phyloP scores from a whole-genome alignment of 176 grass and related monocot species.

The Eleusine coracana region DNA sequence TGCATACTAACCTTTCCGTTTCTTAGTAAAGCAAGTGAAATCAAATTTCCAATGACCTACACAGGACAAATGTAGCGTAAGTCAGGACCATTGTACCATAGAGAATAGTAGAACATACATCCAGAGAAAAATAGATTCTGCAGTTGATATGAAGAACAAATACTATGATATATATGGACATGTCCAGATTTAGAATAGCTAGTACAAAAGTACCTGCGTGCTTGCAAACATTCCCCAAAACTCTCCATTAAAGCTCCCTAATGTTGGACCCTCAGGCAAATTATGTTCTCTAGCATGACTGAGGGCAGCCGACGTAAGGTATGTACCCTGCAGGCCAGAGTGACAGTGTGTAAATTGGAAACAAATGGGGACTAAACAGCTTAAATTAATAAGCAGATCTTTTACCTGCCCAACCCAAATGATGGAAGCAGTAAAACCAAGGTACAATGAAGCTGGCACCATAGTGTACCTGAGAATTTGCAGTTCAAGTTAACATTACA shows the following conservation, averaged over 20 bases:
- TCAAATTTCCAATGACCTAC: slow-evolving; percentile 96
- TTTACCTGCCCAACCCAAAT: slow-evolving; percentile 96
- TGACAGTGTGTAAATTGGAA: not conserved
- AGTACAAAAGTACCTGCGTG: slow-evolving; percentile 60
- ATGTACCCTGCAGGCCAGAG: slow-evolving; percentile 64
- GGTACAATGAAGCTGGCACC: slow-evolving; percentile 84
- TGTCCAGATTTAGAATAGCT: not conserved
- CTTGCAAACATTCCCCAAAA: slow-evolving; percentile 97
- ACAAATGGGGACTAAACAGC: slow-evolving; percentile 25
- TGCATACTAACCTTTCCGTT: slow-evolving; percentile 65
- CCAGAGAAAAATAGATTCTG: slow-evolving; percentile 24
- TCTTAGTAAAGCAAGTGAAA: slow-evolving; percentile 81
- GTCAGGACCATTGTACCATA: slow-evolving; percentile 16
- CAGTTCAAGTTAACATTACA: slow-evolving; percentile 5
- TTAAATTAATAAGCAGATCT: not conserved
- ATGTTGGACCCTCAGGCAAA: slow-evolving; percentile 72
- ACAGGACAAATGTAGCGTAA: slow-evolving; percentile 32
- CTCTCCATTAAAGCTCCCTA: slow-evolving; percentile 93
- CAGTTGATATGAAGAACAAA: slow-evolving; percentile 8
- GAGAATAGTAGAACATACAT: not conserved
- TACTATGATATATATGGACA: slow-evolving; percentile 6
- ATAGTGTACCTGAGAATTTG: slow-evolving; percentile 80
- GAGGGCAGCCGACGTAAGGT: slow-evolving; percentile 84
- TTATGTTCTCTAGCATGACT: slow-evolving; percentile 80
- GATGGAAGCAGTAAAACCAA: slow-evolving; percentile 90